Conservation (phyloP, 495 filamentous ascomycete species). For the Daldinia caldariorum region DNA sequence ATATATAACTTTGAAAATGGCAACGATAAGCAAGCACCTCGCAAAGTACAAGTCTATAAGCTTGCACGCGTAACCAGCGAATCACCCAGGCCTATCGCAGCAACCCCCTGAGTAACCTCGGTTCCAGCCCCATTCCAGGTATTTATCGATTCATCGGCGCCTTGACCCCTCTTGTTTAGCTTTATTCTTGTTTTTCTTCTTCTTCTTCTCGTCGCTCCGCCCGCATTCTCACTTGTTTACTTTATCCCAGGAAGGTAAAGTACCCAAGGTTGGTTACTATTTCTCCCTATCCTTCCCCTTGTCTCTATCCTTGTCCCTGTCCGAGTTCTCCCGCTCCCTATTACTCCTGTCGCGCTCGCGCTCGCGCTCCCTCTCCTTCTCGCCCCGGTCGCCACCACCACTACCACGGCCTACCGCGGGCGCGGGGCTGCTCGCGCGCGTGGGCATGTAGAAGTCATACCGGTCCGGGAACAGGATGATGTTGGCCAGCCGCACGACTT, state of each 20-base stretch:
- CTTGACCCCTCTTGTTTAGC: neutral
- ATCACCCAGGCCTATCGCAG: constrained; percentile 2
- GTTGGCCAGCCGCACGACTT: constrained; percentile 60
- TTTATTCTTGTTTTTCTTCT: neutral
- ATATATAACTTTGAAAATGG: constrained; percentile 31
- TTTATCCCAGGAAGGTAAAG: no score
- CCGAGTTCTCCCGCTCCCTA: constrained; percentile 25
- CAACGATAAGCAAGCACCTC: neutral
- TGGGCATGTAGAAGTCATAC: constrained; percentile 62
- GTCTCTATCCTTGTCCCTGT: constrained; percentile 31
- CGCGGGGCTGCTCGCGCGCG: constrained; percentile 45
- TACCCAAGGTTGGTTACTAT: no score
- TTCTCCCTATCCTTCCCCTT: constrained; percentile 37
- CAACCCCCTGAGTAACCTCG: neutral
- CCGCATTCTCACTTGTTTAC: neutral
- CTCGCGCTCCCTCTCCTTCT: constrained; percentile 31
- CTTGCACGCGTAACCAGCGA: neutral
- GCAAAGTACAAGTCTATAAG: neutral
- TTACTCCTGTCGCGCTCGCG: constrained; percentile 18
- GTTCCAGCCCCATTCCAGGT: neutral
- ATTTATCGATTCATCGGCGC: neutral
- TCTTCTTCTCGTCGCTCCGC: neutral
- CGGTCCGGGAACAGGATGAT: constrained; percentile 62
- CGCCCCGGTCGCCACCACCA: constrained; percentile 19
- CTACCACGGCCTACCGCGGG: constrained; percentile 1